Conservation (phyloP, 1,284 basidiomycete species). For the Phellopilus nigrolimitatus region DNA sequence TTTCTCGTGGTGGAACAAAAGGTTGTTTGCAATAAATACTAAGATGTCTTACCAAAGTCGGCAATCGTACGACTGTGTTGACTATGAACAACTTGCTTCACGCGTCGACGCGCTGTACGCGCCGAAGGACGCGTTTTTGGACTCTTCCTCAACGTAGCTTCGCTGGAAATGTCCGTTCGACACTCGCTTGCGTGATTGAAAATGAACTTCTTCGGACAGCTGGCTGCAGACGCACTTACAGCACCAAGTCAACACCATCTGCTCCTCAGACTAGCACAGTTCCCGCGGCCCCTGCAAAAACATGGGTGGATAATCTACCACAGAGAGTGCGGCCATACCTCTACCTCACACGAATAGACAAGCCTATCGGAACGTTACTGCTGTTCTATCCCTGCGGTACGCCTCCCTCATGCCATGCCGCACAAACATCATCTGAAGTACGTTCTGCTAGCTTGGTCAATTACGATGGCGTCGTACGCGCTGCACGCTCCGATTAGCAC, state of each 20-base stretch:
- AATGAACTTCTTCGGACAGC: neutral
- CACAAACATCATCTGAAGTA: slow-evolving; percentile 12
- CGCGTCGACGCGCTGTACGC: slow-evolving; percentile 16
- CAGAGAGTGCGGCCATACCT: slow-evolving; percentile 69
- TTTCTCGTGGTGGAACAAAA: slow-evolving; percentile 9
- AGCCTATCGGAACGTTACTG: slow-evolving; percentile 90
- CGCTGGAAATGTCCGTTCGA: neutral
- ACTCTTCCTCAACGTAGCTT: neutral
- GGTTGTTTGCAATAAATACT: slow-evolving; percentile 10
- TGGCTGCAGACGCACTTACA: neutral
- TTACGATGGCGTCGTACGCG: slow-evolving; percentile 89
- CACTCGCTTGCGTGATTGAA: neutral
- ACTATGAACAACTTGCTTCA: slow-evolving; percentile 15
- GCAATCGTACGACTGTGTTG: neutral
- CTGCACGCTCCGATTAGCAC: slow-evolving; percentile 58
- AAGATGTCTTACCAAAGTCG: neutral
- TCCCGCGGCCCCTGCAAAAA: slow-evolving; percentile 18
- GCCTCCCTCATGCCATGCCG: slow-evolving; percentile 24
- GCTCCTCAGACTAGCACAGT: neutral
- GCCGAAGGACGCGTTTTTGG: slow-evolving; percentile 6
- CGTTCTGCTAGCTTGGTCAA: slow-evolving; percentile 76
- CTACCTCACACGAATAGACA: slow-evolving; percentile 85
- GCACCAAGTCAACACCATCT: neutral
- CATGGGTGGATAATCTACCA: slow-evolving; percentile 71
- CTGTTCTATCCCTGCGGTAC: slow-evolving; percentile 91